These are phyloP conservation scores for Tillandsia fasciculata DNA, from an alignment of 176 grass and related monocot species.

Conservation along the genomic window DNA sequence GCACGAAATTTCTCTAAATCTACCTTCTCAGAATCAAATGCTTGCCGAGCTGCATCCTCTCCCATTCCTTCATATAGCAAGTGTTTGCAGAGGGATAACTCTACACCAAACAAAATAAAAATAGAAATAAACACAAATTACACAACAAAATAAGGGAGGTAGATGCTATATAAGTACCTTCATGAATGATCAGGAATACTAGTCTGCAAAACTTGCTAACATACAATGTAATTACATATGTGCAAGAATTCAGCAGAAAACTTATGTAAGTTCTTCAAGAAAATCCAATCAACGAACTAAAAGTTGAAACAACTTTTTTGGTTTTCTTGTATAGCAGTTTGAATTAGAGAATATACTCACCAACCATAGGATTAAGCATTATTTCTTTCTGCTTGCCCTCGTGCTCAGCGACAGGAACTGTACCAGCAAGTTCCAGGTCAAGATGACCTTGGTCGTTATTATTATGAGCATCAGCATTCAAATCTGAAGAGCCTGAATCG, in stretches of 20 bases:
- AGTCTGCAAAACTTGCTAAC: not conserved
- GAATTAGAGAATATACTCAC: constrained; percentile 33
- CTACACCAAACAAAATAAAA: constrained; percentile 39
- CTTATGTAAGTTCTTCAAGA: not conserved
- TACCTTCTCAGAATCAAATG: constrained; percentile 70
- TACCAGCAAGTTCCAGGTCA: constrained; percentile 20
- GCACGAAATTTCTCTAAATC: constrained; percentile 62
- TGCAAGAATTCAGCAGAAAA: not conserved
- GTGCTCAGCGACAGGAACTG: constrained; percentile 17
- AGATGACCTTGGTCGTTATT: constrained; percentile 30
- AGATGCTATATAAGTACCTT: not conserved
- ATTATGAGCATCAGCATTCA: constrained; percentile 25
- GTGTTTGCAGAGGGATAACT: constrained; percentile 83
- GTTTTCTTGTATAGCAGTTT: not conserved
- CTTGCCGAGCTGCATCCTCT: constrained; percentile 55
- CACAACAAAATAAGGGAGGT: not conserved
- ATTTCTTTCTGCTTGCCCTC: constrained; percentile 29
- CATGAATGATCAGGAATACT: not conserved
- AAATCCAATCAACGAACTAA: not conserved
- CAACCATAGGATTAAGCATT: constrained; percentile 43
- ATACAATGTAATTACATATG: not conserved
- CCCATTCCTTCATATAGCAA: constrained; percentile 89
- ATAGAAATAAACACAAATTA: constrained; percentile 7
- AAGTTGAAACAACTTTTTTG: not conserved
- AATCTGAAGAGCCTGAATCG: constrained; percentile 29